A percentile compares a stretch with the other conserved stretches of the same genome.
Evolutionary conservation across 768 basidiomycete species (phyloP).

Genomic region (Psilocybe cyanescens): DNA sequence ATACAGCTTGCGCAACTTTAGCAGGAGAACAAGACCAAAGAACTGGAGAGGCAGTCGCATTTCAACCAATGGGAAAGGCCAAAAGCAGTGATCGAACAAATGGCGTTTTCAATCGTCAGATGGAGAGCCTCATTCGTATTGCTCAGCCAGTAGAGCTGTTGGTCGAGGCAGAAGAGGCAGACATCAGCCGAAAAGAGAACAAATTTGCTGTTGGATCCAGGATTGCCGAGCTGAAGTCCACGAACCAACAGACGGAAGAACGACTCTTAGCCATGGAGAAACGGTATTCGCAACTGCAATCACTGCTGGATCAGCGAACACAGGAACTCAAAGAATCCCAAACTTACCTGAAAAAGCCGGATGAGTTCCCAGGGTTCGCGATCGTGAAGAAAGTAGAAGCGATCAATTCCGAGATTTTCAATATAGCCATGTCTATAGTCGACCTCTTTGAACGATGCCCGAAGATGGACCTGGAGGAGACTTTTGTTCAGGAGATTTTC

Average conservation of each 20-base stretch:
- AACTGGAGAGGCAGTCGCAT: too few relatives aligned
- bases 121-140: too few relatives aligned
- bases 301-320: constrained; percentile 8
- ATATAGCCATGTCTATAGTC: constrained; percentile 21
- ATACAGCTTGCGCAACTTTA: too few relatives aligned
- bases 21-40: too few relatives aligned
- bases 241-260: neutral
- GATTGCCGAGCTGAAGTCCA: constrained; percentile 1
- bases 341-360: constrained; percentile 15
- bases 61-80: too few relatives aligned
- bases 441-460: constrained; percentile 38
- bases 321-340: constrained; percentile 16
- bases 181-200: neutral
- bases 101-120: too few relatives aligned
- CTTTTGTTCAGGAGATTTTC: neutral
- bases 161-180: neutral
- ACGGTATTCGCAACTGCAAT: neutral
- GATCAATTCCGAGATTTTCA: constrained; percentile 21
- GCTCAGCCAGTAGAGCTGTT: too few relatives aligned
- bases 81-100: too few relatives aligned
- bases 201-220: neutral
- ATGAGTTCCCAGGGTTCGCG: constrained; percentile 9
- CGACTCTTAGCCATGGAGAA: neutral
- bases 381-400: constrained; percentile 22
- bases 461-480: constrained; percentile 9